Percentiles rank a stretch among this genome's conserved stretches.
Evolutionary conservation across 768 basidiomycete species (phyloP).

Genomic region (Vishniacozyma victoriae): DNA sequence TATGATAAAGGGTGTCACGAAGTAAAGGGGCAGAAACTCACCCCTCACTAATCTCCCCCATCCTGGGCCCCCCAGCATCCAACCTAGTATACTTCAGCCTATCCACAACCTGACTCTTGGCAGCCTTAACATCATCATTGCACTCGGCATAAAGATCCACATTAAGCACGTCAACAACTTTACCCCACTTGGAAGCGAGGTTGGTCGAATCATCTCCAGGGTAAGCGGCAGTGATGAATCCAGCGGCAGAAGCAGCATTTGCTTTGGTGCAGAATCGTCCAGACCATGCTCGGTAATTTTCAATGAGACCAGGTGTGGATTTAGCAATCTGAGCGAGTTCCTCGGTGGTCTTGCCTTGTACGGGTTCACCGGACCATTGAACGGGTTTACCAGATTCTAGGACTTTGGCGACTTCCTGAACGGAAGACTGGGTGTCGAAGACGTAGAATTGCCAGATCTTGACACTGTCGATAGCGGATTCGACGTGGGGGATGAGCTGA

Average conservation of each 20-base stretch:
- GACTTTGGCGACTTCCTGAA: slow-evolving; percentile 59
- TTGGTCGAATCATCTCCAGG: slow-evolving; percentile 52
- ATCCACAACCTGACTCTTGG: slow-evolving; percentile 67
- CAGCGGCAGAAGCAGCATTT: slow-evolving; percentile 62
- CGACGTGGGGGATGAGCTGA: slow-evolving; percentile 60
- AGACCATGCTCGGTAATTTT: slow-evolving; percentile 57
- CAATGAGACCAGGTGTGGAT: slow-evolving; percentile 53
- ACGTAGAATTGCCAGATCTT: slow-evolving; percentile 94
- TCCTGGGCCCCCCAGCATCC: slow-evolving; percentile 72
- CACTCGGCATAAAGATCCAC: slow-evolving; percentile 80
- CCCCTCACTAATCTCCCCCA: slow-evolving; percentile 71
- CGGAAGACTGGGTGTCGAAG: slow-evolving; percentile 60
- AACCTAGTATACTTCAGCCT: slow-evolving; percentile 74
- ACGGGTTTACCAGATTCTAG: slow-evolving; percentile 51
- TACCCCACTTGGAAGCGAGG: slow-evolving; percentile 66
- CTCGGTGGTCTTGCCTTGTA: slow-evolving; percentile 57
- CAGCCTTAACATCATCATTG: slow-evolving; percentile 71
- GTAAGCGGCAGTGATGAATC: slow-evolving; percentile 64
- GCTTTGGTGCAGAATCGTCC: slow-evolving; percentile 62
- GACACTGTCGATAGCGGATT: slow-evolving; percentile 57
- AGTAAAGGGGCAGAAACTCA: slow-evolving; percentile 44
- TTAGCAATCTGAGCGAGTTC: slow-evolving; percentile 65
- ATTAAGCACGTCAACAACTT: slow-evolving; percentile 78
- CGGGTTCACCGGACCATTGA: slow-evolving; percentile 59
- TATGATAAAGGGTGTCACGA: too few species aligned